Base-by-base conservation (phyloP, 129 eudicot genomes). In the Artemisia annua region DNA sequence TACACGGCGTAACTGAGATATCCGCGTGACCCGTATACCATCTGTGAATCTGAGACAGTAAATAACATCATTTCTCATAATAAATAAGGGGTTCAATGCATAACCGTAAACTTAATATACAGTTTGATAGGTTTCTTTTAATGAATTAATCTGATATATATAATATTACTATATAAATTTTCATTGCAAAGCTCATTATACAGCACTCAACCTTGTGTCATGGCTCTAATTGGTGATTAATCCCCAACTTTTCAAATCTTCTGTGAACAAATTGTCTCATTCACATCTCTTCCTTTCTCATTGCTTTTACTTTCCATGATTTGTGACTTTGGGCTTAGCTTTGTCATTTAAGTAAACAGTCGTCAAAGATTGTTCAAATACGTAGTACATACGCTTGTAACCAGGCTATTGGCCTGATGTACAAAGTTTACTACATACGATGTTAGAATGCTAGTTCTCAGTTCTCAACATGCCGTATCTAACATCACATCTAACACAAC, bases 241-340 rank as follows among this genome's bases (percentile, higher is more conserved):
- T 57, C 44, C 65, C 32, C 43, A 12, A 30, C 59, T 54, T 16
- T 54, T 14, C 11, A 58, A 22, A 4, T 17, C 64, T 11, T 20
- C 10, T 60, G 14, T 60, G 13, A 10, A 14, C 39, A 60, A 26
- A 11, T 20, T 60, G 49, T 63, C 49, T 63, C 67, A 63, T 15
- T 30, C 67, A 63, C 51, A 16, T 63, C 69, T n/a, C n/a, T n/a
- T 63, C 22, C 8, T 32, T 63, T 12, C 50, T 63, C 13, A 2
- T 63, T 63, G 48, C 51, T 16, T 63, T 63, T 63, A 11, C 35
- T 35, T 63, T 63, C 69, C 26, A 63, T 63, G 26, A 7, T 63
- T 63, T 63, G 51, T 9, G 51, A 32, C 7, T n/a, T 28, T 28
- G 32, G 32, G 4, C 32, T 28, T 4, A 28, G 32, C 32, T 28